A percentile compares a stretch with the other conserved stretches of the same genome.
These are phyloP conservation scores for Ophiocytium majus DNA, from an alignment of 352 stramenopile species.

Conservation along the genomic window DNA sequence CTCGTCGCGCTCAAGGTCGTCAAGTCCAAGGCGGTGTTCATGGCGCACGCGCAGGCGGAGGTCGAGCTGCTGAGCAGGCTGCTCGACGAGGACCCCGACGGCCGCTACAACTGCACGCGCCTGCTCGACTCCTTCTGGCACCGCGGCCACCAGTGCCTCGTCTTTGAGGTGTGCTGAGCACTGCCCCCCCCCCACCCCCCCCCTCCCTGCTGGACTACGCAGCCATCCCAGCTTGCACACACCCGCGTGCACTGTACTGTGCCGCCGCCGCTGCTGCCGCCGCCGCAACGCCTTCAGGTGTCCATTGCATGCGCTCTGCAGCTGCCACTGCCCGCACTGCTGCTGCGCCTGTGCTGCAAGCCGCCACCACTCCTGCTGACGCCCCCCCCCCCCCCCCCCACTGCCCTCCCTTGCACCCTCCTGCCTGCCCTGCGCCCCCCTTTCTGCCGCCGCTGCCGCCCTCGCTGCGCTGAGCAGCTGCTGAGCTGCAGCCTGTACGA, in stretches of 20 bases:
- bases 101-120: conserved; percentile 84
- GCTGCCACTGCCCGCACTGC: too few relatives aligned
- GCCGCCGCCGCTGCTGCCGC: too few relatives aligned
- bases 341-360: too few relatives aligned
- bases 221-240: too few relatives aligned
- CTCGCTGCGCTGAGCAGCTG: conserved; percentile 42
- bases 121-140: conserved; percentile 91
- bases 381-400: too few relatives aligned
- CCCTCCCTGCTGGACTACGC: neutral
- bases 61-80: conserved; percentile 87
- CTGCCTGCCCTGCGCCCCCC: too few relatives aligned
- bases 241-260: too few relatives aligned
- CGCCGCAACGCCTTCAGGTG: too few relatives aligned
- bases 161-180: conserved; percentile 81
- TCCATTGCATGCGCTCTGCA: too few relatives aligned
- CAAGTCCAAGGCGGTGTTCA: conserved; percentile 91
- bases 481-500: conserved; percentile 29
- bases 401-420: too few relatives aligned
- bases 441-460: too few relatives aligned
- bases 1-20: conserved; percentile 65
- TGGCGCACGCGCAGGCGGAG: conserved; percentile 89
- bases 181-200: neutral
- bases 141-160: conserved; percentile 93
- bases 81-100: conserved; percentile 69
- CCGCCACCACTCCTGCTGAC: too few relatives aligned